Base-by-base conservation (phyloP, 768 basidiomycete species). In the Russula sp. region DNA sequence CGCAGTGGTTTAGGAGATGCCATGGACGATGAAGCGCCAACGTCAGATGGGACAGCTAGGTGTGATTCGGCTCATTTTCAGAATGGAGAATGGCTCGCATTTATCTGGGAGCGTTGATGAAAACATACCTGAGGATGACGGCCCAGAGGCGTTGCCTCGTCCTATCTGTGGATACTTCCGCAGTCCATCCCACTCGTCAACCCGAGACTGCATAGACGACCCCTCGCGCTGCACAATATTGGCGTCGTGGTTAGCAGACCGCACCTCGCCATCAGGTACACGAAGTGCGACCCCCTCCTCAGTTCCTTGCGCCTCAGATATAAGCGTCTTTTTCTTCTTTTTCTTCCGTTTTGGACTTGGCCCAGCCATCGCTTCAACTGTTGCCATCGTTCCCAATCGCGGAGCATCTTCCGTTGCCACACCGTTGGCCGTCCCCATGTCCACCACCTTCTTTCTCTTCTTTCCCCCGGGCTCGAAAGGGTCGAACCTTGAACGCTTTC, bases 401-500 rank as follows among this genome's bases (percentile, higher is more conserved):
- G 20, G 42, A 45, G 27, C 45, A 22, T 18, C 54, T 57, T 49
- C 42, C 40, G 8, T 42, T 27, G n/a, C 39, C 20, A 20, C 52
- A 16, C 37, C 37, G 35, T 48, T 49, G 4, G 53, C 35, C 27
- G 18, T 27, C 27, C 39, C 40, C 16, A 9, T 54, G 34, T 42
- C 56, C 57, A 9, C 10, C 37, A 35, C 22, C 72, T 78, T 82
- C 68, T 77, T 78, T 64, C 77, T 74, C 49, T 72, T 71, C 51
- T 71, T 70, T 55, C 63, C 61, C n/a, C 73, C 75, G 2, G 57
- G 55, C 14, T 70, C 71, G 65, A 89, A 89, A 0, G 85, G 85
- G 67, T 89, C 88, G 18, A 75, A 66, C 62, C 79, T 80, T 10
- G 75, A 73, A 69, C 84, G 87, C 72, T 86, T 88, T 72, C 80